Evolutionary conservation across 805 yeast species (phyloP).

Genomic region (Millerozyma miso): DNA sequence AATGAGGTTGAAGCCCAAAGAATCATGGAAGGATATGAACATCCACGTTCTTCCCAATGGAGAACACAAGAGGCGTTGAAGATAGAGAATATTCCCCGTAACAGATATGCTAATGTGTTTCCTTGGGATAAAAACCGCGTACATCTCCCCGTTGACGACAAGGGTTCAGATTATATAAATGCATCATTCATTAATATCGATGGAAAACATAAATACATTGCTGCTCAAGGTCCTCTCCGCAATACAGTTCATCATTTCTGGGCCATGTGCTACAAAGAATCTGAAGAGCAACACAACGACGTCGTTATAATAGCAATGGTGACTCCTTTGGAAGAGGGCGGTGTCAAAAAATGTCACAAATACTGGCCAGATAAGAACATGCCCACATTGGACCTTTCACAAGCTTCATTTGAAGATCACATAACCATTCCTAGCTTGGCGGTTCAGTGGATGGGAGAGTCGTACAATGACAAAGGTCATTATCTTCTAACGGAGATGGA

Average conservation of each 20-base stretch:
- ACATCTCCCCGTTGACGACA: slow-evolving; percentile 16
- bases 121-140: slow-evolving; percentile 40
- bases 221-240: slow-evolving; percentile 63
- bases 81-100: slow-evolving; percentile 12
- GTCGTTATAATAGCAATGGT: slow-evolving; percentile 34
- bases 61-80: slow-evolving; percentile 4
- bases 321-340: slow-evolving; percentile 49
- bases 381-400: slow-evolving; percentile 16
- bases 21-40: slow-evolving; percentile 7
- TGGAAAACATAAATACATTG: slow-evolving; percentile 43
- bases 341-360: slow-evolving; percentile 35
- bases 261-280: slow-evolving; percentile 41
- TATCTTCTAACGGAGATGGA: slow-evolving; percentile 23
- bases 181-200: slow-evolving; percentile 30
- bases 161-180: slow-evolving; percentile 31
- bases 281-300: slow-evolving; percentile 22
- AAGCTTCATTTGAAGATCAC: slow-evolving; percentile 14
- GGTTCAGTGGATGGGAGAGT: slow-evolving; percentile 15
- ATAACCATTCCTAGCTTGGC: slow-evolving; percentile 16
- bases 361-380: slow-evolving; percentile 36
- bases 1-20: slow-evolving; percentile 6
- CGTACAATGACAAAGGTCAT: slow-evolving; percentile 13
- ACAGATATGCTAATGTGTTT: slow-evolving; percentile 37
- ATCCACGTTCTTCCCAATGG: slow-evolving; percentile 6
- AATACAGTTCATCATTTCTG: slow-evolving; percentile 43